Evolutionary conservation across 768 basidiomycete species (phyloP).

Genomic region (Boletus patriciae): DNA sequence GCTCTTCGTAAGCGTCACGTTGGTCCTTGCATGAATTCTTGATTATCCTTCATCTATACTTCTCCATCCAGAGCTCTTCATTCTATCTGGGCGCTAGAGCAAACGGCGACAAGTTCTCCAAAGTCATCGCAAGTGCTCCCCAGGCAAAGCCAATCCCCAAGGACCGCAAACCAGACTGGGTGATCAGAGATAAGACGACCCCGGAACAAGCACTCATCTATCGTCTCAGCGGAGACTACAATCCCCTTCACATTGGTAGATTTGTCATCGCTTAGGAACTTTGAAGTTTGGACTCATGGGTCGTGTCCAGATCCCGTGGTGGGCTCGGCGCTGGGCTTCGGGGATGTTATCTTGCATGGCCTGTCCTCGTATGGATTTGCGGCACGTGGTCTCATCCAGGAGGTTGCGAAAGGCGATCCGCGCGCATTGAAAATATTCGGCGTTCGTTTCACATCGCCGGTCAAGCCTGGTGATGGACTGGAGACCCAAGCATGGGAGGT

Average conservation of each 20-base stretch:
- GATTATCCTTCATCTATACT: not conserved
- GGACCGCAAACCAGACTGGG: slow-evolving; percentile 59
- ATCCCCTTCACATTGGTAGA: slow-evolving; percentile 72
- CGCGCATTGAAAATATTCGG: slow-evolving; percentile 65
- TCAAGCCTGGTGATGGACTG: slow-evolving; percentile 77
- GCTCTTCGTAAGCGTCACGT: slow-evolving; percentile 49
- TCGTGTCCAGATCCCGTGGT: slow-evolving; percentile 60
- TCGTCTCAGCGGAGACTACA: slow-evolving; percentile 77
- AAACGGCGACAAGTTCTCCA: slow-evolving; percentile 60
- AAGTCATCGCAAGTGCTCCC: slow-evolving; percentile 59
- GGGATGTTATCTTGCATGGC: slow-evolving; percentile 84
- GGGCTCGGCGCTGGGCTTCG: slow-evolving; percentile 74
- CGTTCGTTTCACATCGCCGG: slow-evolving; percentile 78
- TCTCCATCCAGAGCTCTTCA: slow-evolving; percentile 48
- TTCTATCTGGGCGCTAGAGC: slow-evolving; percentile 72
- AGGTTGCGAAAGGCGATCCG: slow-evolving; percentile 60
- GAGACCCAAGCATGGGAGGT: slow-evolving; percentile 82
- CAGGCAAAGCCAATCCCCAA: slow-evolving; percentile 61
- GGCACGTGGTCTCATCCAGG: slow-evolving; percentile 70
- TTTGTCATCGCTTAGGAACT: not conserved
- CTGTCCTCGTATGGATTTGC: slow-evolving; percentile 80
- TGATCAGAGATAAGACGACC: slow-evolving; percentile 59
- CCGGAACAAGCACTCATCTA: slow-evolving; percentile 68
- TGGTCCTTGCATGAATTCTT: not conserved
- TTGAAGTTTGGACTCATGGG: not conserved